phyloP scores from a whole-genome alignment of 768 basidiomycete species.

The Mycena floridula region DNA sequence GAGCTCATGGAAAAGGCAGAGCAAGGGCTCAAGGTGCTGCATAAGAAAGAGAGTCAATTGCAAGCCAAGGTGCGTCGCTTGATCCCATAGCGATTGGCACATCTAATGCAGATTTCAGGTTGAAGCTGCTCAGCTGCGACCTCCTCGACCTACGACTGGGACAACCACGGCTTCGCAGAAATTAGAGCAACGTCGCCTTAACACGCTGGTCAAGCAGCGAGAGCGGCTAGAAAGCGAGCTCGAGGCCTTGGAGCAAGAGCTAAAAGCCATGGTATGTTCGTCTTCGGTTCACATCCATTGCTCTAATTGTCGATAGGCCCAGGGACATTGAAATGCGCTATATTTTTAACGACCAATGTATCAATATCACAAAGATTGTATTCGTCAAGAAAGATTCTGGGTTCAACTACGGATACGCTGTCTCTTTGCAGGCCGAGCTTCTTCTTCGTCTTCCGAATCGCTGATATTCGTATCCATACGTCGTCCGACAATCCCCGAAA shows the following conservation, averaged over 20 bases:
- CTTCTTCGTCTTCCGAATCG: too few species aligned
- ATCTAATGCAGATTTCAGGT: slow-evolving; percentile 37
- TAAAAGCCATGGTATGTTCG: slow-evolving; percentile 54
- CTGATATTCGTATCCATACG: too few species aligned
- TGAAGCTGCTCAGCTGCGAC: slow-evolving; percentile 45
- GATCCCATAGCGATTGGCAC: background rate
- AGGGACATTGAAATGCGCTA: too few species aligned
- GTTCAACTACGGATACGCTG: too few species aligned
- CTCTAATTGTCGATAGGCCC: too few species aligned
- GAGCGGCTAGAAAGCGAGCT: slow-evolving; percentile 64
- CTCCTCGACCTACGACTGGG: slow-evolving; percentile 36
- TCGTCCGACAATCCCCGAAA: too few species aligned
- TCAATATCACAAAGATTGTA: too few species aligned
- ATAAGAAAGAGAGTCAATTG: slow-evolving; percentile 55
- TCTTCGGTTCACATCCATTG: too few species aligned
- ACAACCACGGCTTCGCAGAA: slow-evolving; percentile 52
- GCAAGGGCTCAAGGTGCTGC: slow-evolving; percentile 53
- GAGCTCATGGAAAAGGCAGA: slow-evolving; percentile 71
- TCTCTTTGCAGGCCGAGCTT: too few species aligned
- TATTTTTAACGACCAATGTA: too few species aligned
- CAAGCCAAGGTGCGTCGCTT: slow-evolving; percentile 59
- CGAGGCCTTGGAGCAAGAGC: slow-evolving; percentile 52
- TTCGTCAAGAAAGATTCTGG: too few species aligned
- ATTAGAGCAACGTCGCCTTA: slow-evolving; percentile 58
- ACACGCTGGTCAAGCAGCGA: slow-evolving; percentile 59